Evolutionary conservation across 2,329 filamentous ascomycete species (phyloP).

Genomic region (Colletotrichum noveboracense): DNA sequence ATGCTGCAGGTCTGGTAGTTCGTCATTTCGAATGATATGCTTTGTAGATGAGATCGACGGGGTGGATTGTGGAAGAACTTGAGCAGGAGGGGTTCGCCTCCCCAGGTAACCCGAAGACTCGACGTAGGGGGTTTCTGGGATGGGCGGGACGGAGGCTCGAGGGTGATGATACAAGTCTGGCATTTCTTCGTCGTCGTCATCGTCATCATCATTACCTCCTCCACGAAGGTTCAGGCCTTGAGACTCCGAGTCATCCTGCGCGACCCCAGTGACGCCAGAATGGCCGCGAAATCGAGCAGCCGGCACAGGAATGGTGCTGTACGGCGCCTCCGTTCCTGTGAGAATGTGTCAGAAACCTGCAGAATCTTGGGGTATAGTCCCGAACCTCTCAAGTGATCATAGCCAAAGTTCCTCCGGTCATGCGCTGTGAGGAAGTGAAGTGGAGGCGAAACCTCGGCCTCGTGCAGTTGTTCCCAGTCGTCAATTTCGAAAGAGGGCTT

Average conservation of each 20-base stretch:
- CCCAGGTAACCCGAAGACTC: background rate
- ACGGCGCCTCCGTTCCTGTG: conserved; percentile 21
- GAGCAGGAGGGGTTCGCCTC: background rate
- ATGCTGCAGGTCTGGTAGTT: background rate
- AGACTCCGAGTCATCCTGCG: background rate
- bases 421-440: conserved; percentile 38
- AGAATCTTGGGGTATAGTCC: background rate
- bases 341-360: background rate
- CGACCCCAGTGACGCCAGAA: background rate
- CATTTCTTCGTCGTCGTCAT: conserved; percentile 1
- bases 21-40: background rate
- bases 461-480: conserved; percentile 23
- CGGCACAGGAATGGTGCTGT: conserved; percentile 8
- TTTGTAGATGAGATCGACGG: background rate
- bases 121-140: background rate
- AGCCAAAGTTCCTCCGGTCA: conserved; percentile 33
- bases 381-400: conserved; percentile 23
- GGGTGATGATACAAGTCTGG: background rate
- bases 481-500: conserved; percentile 28
- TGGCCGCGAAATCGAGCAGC: background rate
- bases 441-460: conserved; percentile 28
- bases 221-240: conserved; percentile 9
- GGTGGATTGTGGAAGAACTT: background rate
- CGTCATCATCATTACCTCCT: background rate
- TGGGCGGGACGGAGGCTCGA: background rate